phyloP scores from a whole-genome alignment of 2,329 filamentous ascomycete species.

The Clarireedia paspali region DNA sequence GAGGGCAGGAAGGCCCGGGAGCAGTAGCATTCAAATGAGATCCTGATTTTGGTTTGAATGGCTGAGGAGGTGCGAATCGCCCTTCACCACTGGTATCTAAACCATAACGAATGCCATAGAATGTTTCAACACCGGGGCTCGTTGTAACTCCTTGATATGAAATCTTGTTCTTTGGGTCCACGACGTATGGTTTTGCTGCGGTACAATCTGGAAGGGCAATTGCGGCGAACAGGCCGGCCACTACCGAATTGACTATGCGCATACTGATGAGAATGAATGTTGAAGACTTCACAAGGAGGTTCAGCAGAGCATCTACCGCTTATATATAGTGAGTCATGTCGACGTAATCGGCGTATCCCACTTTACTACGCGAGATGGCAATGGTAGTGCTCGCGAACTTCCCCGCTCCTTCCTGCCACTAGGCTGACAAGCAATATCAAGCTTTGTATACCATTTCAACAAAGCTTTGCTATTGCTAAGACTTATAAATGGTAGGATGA shows the following conservation, averaged over 20 bases:
- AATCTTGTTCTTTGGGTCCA: slow-evolving; percentile 25
- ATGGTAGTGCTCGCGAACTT: no score
- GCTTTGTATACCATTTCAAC: no score
- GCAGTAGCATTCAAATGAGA: slow-evolving; percentile 33
- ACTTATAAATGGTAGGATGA: no score
- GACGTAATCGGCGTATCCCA: no score
- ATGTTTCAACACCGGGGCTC: slow-evolving; percentile 37
- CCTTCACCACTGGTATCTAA: slow-evolving; percentile 38
- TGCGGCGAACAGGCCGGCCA: neutral
- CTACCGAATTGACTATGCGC: neutral
- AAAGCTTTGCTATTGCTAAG: no score
- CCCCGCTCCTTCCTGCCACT: no score
- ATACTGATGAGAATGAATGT: neutral
- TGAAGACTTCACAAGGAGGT: neutral
- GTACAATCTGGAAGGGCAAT: neutral
- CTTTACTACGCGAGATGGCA: no score
- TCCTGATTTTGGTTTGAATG: slow-evolving; percentile 28
- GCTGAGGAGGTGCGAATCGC: slow-evolving; percentile 39
- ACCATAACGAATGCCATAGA: slow-evolving; percentile 40
- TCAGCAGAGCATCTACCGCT: neutral
- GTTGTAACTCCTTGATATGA: slow-evolving; percentile 37
- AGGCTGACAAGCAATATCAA: no score
- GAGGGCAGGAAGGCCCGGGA: slow-evolving; percentile 39
- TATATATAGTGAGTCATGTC: no score
- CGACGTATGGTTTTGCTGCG: slow-evolving; percentile 10